These are phyloP conservation scores for Tolypocladium album DNA, from an alignment of 2,329 filamentous ascomycete species.

Conservation along the genomic window DNA sequence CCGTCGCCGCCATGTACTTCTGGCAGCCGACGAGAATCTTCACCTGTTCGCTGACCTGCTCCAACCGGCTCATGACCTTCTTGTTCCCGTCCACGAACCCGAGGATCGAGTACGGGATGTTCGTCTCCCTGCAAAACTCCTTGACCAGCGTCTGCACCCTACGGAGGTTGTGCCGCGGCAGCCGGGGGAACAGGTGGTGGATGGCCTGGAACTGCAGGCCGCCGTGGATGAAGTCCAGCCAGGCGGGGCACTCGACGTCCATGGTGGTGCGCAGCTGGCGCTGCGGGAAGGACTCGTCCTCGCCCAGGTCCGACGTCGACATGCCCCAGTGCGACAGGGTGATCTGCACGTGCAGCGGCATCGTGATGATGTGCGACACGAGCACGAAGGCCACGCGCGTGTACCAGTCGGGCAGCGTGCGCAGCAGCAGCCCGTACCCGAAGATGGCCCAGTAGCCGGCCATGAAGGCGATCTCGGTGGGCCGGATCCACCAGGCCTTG, in stretches of 20 bases:
- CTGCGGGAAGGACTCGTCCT: conserved; percentile 77
- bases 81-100: conserved; percentile 78
- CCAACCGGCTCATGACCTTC: conserved; percentile 64
- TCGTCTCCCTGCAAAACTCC: conserved; percentile 72
- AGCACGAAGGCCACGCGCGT: conserved; percentile 65
- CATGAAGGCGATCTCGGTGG: neutral
- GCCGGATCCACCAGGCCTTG: conserved; percentile 62
- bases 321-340: conserved; percentile 89
- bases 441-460: conserved; percentile 80
- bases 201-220: conserved; percentile 85
- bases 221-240: conserved; percentile 84
- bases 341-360: conserved; percentile 80
- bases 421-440: conserved; percentile 69
- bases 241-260: conserved; percentile 80
- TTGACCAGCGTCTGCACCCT: conserved; percentile 63
- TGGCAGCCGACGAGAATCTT: conserved; percentile 68
- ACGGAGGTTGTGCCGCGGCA: conserved; percentile 77
- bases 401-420: conserved; percentile 56
- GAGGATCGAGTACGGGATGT: conserved; percentile 76
- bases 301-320: conserved; percentile 79
- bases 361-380: conserved; percentile 69
- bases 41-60: conserved; percentile 71
- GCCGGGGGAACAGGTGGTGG: conserved; percentile 74
- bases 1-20: conserved; percentile 2
- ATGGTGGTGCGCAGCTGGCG: conserved; percentile 89